Evolutionary conservation across 345 rosid genomes (phyloP), one percentile per base, ranked within the genome.

Genomic region (Jatropha curcas): DNA sequence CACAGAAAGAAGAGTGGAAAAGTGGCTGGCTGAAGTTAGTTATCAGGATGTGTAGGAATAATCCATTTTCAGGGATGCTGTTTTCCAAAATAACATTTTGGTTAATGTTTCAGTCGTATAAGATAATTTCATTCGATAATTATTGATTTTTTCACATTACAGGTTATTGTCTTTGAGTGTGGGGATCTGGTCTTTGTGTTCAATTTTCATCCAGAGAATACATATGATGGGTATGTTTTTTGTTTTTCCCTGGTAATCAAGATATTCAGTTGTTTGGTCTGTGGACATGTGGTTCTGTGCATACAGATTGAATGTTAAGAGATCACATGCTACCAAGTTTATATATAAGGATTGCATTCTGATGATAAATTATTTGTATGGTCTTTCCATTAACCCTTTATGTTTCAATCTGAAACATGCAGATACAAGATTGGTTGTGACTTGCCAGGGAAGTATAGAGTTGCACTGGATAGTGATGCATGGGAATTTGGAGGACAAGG

Each of bases 371-470:
- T 30, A 16, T 58, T 56, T 59, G 25, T 45, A 11, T 31, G n/a
- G 25, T 19, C 28, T 31, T 58, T 63, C 17, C 56, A 14, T 35
- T 46, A 65, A 68, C 52, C 55, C 33, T 58, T n/a, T 62, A 37
- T 55, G 48, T 59, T 51, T 48, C 20, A 30, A 63, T 59, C n/a
- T 76, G 74, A 64, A 79, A 80, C 35, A 33, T 84, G 70, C 86
- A 90, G 96, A 82, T 90, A 86, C 72, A 88, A 90, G 79, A 86
- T 90, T 37, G 96, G 96, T 37, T 90, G 92, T 48, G 88, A 87
- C 84, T 85, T 84, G 83, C 96, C 96, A 1, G 96, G 96, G 74
- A 88, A 84, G 84, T 88, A 90, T 59, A 82, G 86, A 86, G 88
- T 90, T 76, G 96, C 90, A 55, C 77, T 90, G 59, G 93, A 90